phyloP scores from a whole-genome alignment of 495 filamentous ascomycete genomes.

The Penicillium cinerascens region DNA sequence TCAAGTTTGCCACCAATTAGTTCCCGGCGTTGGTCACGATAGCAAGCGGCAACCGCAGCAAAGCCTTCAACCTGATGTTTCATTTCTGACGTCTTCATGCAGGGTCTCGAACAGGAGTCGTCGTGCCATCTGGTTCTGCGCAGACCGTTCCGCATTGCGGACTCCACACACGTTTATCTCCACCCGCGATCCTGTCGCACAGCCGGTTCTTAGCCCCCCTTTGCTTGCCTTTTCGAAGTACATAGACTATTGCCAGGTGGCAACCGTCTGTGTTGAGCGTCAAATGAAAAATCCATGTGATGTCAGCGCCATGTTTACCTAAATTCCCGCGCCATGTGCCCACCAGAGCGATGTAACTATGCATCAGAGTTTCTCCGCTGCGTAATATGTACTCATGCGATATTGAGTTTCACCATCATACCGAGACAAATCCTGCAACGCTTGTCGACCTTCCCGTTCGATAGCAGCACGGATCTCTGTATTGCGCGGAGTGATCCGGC shows the following conservation, averaged over 20 bases:
- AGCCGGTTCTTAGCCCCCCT: no score
- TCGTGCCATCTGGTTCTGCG: neutral
- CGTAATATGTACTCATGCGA: slow-evolving; percentile 52
- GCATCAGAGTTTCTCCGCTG: slow-evolving; percentile 25
- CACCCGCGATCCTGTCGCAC: neutral
- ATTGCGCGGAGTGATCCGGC: slow-evolving; percentile 34
- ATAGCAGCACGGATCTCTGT: slow-evolving; percentile 50
- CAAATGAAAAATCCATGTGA: no score
- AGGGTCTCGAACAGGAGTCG: neutral
- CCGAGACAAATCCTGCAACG: slow-evolving; percentile 47
- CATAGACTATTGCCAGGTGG: no score
- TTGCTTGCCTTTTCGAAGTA: no score
- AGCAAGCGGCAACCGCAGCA: no score
- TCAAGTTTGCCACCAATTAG: no score
- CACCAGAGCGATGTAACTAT: no score
- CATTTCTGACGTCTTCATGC: neutral
- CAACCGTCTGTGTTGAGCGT: no score
- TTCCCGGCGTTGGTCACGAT: no score
- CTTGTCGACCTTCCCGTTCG: slow-evolving; percentile 52
- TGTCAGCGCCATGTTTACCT: no score
- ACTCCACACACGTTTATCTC: neutral
- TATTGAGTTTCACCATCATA: slow-evolving; percentile 60
- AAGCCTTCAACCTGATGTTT: no score
- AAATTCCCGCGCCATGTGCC: no score
- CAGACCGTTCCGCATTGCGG: neutral